phyloP scores from a whole-genome alignment of 202 grass and related monocot species.

The Bolboschoenoplectus hybrid region DNA sequence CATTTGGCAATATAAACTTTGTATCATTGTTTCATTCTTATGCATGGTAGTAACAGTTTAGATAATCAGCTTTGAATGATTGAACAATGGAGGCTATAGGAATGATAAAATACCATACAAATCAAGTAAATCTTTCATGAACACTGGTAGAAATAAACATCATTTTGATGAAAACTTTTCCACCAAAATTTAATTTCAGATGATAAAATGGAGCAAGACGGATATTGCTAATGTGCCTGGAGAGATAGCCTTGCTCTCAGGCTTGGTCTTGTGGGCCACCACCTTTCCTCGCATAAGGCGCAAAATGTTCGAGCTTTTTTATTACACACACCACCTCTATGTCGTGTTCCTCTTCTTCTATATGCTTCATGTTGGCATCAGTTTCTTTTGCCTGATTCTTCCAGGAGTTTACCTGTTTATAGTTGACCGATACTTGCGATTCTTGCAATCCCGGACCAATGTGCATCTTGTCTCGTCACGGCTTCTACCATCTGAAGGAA shows the following conservation, averaged over 20 bases:
- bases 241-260: slow-evolving; percentile 48
- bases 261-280: slow-evolving; percentile 50
- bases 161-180: not conserved
- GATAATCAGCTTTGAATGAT: not conserved
- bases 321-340: slow-evolving; percentile 66
- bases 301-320: slow-evolving; percentile 67
- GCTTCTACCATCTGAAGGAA: slow-evolving; percentile 46
- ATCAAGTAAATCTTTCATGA: not conserved
- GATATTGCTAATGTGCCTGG: slow-evolving; percentile 47
- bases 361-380: slow-evolving; percentile 54
- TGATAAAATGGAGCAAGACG: slow-evolving; percentile 52
- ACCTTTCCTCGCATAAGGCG: slow-evolving; percentile 49
- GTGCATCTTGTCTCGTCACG: slow-evolving; percentile 52
- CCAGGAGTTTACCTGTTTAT: slow-evolving; percentile 60
- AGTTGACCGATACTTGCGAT: slow-evolving; percentile 60
- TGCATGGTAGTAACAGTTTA: not conserved
- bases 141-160: not conserved
- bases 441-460: slow-evolving; percentile 54
- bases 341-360: slow-evolving; percentile 49
- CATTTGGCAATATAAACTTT: not conserved
- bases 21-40: not conserved
- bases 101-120: not conserved
- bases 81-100: not conserved
- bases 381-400: slow-evolving; percentile 41
- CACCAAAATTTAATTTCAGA: slow-evolving; percentile 22